These are phyloP conservation scores for Ceratocystis ficicola DNA, from an alignment of 2,329 filamentous ascomycete species.

Conservation along the genomic window DNA sequence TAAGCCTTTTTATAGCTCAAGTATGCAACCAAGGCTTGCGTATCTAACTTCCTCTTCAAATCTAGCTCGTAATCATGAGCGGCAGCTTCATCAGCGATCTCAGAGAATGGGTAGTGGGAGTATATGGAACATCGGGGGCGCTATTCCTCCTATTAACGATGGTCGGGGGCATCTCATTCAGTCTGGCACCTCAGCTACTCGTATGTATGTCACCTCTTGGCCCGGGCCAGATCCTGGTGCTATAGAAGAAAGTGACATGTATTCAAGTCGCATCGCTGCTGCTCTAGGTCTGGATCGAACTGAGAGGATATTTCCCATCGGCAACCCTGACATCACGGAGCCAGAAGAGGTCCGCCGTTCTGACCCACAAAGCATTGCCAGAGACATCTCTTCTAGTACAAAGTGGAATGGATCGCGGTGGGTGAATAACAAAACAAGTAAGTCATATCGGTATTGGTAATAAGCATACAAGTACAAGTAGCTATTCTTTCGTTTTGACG, in stretches of 20 bases:
- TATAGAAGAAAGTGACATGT: slow-evolving; percentile 52
- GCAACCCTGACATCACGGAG: slow-evolving; percentile 28
- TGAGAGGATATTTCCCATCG: slow-evolving; percentile 45
- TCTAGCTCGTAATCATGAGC: slow-evolving; percentile 9
- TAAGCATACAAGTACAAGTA: slow-evolving; percentile 7
- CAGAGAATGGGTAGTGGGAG: slow-evolving; percentile 11
- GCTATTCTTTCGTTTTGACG: background rate
- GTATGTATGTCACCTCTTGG: slow-evolving; percentile 46
- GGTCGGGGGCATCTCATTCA: slow-evolving; percentile 53
- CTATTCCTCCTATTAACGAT: slow-evolving; percentile 39
- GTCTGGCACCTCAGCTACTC: slow-evolving; percentile 56
- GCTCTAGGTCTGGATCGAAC: slow-evolving; percentile 69
- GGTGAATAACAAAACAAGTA: slow-evolving; percentile 25
- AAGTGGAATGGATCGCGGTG: slow-evolving; percentile 35
- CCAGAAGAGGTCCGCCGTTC: slow-evolving; percentile 27
- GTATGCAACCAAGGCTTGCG: background rate
- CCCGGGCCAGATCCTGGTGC: slow-evolving; percentile 32
- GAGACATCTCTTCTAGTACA: slow-evolving; percentile 20
- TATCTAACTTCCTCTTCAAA: background rate
- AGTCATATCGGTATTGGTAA: slow-evolving; percentile 15
- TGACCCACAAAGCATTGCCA: slow-evolving; percentile 21
- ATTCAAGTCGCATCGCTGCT: slow-evolving; percentile 62
- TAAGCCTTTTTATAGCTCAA: background rate
- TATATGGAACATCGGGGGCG: slow-evolving; percentile 20
- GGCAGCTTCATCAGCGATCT: background rate